phyloP scores from a whole-genome alignment of 2,329 filamentous ascomycete species.

The Plenodomus lindquistii region DNA sequence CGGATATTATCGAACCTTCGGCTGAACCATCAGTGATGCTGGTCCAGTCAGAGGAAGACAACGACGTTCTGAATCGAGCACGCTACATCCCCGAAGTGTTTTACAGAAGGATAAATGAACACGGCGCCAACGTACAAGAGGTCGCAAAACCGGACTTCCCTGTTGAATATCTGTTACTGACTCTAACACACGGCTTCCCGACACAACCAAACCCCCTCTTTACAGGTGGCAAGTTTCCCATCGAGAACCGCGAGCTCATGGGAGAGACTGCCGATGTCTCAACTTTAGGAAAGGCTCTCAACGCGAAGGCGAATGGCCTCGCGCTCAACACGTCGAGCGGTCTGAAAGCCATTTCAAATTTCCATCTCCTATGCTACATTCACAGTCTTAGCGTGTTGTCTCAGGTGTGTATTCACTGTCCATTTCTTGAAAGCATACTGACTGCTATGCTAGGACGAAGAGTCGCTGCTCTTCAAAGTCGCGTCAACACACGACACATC shows the following conservation, averaged over 20 bases:
- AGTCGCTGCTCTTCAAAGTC: slow-evolving; percentile 80
- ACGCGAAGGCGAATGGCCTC: slow-evolving; percentile 57
- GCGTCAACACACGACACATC: slow-evolving; percentile 79
- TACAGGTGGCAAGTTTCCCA: slow-evolving; percentile 72
- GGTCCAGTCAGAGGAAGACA: slow-evolving; percentile 88
- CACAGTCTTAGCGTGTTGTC: slow-evolving; percentile 78
- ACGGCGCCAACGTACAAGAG: slow-evolving; percentile 93
- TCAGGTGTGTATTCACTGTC: slow-evolving; percentile 62
- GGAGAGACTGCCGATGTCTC: slow-evolving; percentile 83
- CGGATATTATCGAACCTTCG: slow-evolving; percentile 92
- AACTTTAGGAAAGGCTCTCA: slow-evolving; percentile 68
- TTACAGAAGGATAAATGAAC: slow-evolving; percentile 93
- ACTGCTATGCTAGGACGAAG: slow-evolving; percentile 72
- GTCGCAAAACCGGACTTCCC: slow-evolving; percentile 97
- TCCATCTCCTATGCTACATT: slow-evolving; percentile 90
- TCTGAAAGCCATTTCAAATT: slow-evolving; percentile 79
- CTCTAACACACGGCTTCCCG: slow-evolving; percentile 94
- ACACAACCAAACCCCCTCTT: slow-evolving; percentile 78
- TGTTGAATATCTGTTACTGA: slow-evolving; percentile 94
- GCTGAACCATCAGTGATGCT: slow-evolving; percentile 93
- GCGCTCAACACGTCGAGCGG: slow-evolving; percentile 64
- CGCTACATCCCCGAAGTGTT: slow-evolving; percentile 98
- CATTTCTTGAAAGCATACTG: slow-evolving; percentile 6
- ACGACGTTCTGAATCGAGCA: slow-evolving; percentile 69
- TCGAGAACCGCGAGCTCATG: slow-evolving; percentile 87